These are phyloP conservation scores for Phanerodontia chrysosporium DNA, from an alignment of 768 basidiomycete species.

Conservation along the genomic window DNA sequence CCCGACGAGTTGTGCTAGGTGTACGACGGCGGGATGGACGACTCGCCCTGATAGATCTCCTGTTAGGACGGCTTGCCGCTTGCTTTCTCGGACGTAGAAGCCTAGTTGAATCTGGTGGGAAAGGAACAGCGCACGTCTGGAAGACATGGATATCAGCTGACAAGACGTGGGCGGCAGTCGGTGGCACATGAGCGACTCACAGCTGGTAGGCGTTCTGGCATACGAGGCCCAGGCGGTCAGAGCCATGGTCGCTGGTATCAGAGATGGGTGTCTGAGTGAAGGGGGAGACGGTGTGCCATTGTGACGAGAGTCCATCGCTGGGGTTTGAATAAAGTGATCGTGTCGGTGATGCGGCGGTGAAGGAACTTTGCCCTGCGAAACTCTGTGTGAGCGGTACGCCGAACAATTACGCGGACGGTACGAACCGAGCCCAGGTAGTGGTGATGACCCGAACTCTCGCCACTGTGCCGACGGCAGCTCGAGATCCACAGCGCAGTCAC, in stretches of 20 bases:
- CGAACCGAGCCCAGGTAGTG: not conserved
- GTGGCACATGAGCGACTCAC: not conserved
- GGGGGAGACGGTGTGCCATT: not conserved
- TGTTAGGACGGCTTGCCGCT: conserved; percentile 20
- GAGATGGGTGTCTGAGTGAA: not conserved
- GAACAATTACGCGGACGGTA: not conserved
- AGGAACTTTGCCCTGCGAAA: not conserved
- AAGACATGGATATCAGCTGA: not conserved
- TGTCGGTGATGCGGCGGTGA: not conserved
- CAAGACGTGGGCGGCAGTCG: not conserved
- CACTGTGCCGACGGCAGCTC: not conserved
- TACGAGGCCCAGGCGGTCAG: not conserved
- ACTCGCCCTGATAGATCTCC: conserved; percentile 20
- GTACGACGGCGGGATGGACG: conserved; percentile 22
- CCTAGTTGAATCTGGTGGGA: conserved; percentile 20
- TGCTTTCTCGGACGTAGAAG: conserved; percentile 15
- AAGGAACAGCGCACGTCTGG: conserved; percentile 21
- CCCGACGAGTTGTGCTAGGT: conserved; percentile 21
- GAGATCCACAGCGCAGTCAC: not conserved
- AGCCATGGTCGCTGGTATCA: not conserved
- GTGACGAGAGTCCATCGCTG: not conserved
- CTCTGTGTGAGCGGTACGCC: not conserved
- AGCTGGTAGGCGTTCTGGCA: not conserved
- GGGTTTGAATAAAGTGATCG: not conserved
- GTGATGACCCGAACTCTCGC: not conserved